A percentile compares a stretch with the other conserved stretches of the same genome.
Conservation (phyloP, 495 filamentous ascomycete genomes). For the Talaromyces wortmannii region DNA sequence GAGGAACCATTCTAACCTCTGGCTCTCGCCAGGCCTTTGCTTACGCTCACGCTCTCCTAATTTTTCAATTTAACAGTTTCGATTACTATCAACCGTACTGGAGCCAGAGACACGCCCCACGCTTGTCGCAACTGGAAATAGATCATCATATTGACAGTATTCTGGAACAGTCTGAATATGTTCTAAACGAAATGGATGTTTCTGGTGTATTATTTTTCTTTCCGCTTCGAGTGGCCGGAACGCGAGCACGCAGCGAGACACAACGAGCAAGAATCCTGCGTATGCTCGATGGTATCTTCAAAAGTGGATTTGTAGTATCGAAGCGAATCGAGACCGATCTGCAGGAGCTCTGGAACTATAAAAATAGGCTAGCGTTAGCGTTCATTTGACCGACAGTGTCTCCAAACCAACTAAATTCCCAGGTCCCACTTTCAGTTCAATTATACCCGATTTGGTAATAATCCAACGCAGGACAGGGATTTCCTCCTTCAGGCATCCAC, state of each 20-base stretch:
- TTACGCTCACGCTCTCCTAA: slow-evolving; percentile 7
- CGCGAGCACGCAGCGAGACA: background rate
- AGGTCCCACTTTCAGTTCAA: too few relatives aligned
- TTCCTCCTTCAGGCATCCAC: too few relatives aligned
- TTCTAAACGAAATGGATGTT: background rate
- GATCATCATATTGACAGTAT: background rate
- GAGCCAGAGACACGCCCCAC: background rate
- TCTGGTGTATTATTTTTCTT: background rate
- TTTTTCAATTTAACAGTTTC: slow-evolving; percentile 7
- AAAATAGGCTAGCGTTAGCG: too few relatives aligned
- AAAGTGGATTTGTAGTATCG: background rate
- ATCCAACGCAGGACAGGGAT: too few relatives aligned
- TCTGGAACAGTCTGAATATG: background rate
- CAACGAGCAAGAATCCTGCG: background rate
- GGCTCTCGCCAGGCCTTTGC: too few relatives aligned
- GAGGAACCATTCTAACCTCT: too few relatives aligned
- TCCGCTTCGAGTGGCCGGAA: background rate
- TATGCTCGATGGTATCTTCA: background rate
- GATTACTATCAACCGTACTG: slow-evolving; percentile 3
- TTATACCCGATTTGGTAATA: too few relatives aligned
- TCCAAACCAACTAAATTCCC: too few relatives aligned
- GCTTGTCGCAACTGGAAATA: background rate
- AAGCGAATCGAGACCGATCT: background rate
- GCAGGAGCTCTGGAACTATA: background rate
- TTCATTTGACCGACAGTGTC: too few relatives aligned